Percentiles rank a stretch among this genome's conserved stretches.
Conservation (phyloP, 805 yeast species). For the Wickerhamomyces silvicola region DNA sequence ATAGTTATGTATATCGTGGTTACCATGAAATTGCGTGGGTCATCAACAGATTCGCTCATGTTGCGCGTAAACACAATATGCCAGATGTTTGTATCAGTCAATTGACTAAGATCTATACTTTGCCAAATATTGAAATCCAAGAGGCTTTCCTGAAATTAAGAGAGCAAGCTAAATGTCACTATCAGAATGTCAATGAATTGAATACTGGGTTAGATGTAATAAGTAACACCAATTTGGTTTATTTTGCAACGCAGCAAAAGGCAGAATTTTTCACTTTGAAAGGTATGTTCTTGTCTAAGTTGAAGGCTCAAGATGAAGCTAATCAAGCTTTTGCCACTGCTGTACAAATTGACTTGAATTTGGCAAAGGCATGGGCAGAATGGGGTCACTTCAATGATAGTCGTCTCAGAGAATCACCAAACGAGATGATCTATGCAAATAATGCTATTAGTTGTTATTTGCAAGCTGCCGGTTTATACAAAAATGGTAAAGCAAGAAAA, state of each 20-base stretch:
- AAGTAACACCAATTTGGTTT: conserved; percentile 90
- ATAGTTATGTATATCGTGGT: conserved; percentile 94
- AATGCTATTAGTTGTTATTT: conserved; percentile 93
- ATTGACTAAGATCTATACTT: conserved; percentile 84
- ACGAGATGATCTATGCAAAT: conserved; percentile 76
- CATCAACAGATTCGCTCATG: conserved; percentile 95
- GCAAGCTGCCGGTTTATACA: conserved; percentile 96
- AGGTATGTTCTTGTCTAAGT: conserved; percentile 94
- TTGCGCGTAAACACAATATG: conserved; percentile 94
- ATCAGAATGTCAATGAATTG: conserved; percentile 83
- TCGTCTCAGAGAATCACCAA: conserved; percentile 76
- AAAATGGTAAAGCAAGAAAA: conserved; percentile 85
- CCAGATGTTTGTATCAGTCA: conserved; percentile 94
- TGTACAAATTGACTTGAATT: conserved; percentile 86
- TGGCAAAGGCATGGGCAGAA: conserved; percentile 99
- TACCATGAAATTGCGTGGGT: conserved; percentile 99
- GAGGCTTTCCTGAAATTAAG: conserved; percentile 93
- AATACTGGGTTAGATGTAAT: conserved; percentile 96
- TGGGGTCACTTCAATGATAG: conserved; percentile 97
- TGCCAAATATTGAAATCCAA: conserved; percentile 96
- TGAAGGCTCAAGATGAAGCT: conserved; percentile 89
- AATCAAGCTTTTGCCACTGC: conserved; percentile 98
- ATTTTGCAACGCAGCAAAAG: conserved; percentile 95
- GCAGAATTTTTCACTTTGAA: conserved; percentile 96
- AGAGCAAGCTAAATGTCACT: conserved; percentile 97